phyloP scores from a whole-genome alignment of 352 stramenopile species.

The Globisporangium emineosum region DNA sequence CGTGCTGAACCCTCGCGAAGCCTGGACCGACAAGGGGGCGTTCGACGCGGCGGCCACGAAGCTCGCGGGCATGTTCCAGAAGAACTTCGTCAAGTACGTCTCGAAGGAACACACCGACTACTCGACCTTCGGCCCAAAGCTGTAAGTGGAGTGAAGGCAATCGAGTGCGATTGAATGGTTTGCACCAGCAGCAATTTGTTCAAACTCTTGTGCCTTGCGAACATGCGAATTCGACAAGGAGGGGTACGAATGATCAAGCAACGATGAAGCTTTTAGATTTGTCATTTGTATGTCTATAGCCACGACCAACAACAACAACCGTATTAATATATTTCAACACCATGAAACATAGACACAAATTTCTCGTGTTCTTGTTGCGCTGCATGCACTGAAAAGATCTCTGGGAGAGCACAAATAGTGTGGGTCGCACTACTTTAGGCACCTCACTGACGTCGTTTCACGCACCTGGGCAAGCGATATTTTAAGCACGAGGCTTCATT shows the following conservation, averaged over 20 bases:
- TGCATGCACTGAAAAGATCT: no score
- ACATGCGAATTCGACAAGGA: not conserved
- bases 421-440: no score
- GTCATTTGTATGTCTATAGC: not conserved
- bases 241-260: not conserved
- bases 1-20: constrained; percentile 91
- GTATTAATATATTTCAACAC: constrained; percentile 2
- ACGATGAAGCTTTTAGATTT: constrained; percentile 1
- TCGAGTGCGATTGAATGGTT: not conserved
- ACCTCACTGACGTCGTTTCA: no score
- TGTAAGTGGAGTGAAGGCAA: not conserved
- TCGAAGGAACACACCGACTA: not conserved
- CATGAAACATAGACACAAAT: constrained; percentile 1
- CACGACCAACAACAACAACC: not conserved
- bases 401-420: no score
- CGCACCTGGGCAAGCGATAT: no score
- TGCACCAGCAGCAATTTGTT: not conserved
- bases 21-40: constrained; percentile 90
- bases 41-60: constrained; percentile 93
- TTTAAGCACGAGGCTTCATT: no score
- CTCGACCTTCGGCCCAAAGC: constrained; percentile 8
- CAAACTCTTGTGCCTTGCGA: not conserved
- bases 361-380: no score
- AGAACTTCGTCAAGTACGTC: constrained; percentile 88
- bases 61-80: constrained; percentile 94